Evolutionary conservation across 148 eudicot genomes (phyloP).

Genomic region (Rhododendron ferrugineum): DNA sequence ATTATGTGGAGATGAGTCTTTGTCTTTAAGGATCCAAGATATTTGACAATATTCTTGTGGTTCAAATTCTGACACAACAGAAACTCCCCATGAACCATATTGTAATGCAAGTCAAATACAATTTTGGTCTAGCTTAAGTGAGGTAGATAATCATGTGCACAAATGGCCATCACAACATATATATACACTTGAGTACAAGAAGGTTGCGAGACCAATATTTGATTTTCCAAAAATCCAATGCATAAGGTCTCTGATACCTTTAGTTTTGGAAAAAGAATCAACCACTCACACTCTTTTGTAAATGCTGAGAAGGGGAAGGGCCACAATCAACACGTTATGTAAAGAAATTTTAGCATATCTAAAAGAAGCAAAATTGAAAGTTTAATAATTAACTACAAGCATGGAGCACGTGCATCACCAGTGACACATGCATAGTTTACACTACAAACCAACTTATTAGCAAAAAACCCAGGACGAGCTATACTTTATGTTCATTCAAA

Average conservation of each 20-base stretch:
- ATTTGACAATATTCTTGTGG: slow-evolving; percentile 98
- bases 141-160: not conserved
- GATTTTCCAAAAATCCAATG: not conserved
- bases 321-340: not conserved
- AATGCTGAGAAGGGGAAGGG: not conserved
- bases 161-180: not conserved
- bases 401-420: not conserved
- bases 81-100: not conserved
- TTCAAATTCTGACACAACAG: slow-evolving; percentile 72
- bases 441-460: not conserved
- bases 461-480: not conserved
- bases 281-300: not conserved
- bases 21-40: slow-evolving; percentile 95
- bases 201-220: not conserved
- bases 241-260: not conserved
- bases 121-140: not conserved
- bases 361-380: not conserved
- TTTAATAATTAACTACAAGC: not conserved
- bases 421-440: not conserved
- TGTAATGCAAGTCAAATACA: not conserved
- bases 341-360: not conserved
- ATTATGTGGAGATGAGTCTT: slow-evolving; percentile 93
- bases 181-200: not conserved
- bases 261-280: not conserved
- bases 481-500: slow-evolving; percentile 1